A percentile compares a stretch with the other conserved stretches of the same genome.
phyloP scores from a whole-genome alignment of 83 land plant species.

The Isoetes engelmannii region DNA sequence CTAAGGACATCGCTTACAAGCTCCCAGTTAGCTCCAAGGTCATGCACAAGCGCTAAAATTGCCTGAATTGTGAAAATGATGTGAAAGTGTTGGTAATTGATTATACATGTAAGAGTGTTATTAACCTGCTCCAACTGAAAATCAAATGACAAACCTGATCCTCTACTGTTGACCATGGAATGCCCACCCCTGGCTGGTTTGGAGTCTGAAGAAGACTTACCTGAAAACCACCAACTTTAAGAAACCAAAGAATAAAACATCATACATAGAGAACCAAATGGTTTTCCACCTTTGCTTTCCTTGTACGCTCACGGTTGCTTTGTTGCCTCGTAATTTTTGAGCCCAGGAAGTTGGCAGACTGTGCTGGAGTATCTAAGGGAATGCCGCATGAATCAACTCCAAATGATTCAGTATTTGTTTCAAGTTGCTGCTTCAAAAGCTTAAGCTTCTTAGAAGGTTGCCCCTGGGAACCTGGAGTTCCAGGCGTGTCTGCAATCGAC shows the following conservation, averaged over 20 bases:
- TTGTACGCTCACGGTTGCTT: constrained; percentile 57
- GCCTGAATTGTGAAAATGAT: constrained; percentile 42
- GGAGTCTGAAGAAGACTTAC: constrained; percentile 28
- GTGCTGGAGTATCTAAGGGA: not conserved
- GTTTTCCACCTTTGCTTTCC: constrained; percentile 49
- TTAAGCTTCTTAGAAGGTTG: constrained; percentile 54
- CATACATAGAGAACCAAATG: not conserved
- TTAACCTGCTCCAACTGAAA: not conserved
- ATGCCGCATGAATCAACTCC: not conserved
- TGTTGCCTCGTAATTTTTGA: constrained; percentile 52
- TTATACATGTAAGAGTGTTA: constrained; percentile 2
- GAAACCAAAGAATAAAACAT: not conserved
- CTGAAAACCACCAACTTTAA: not conserved
- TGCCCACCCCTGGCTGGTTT: constrained; percentile 55
- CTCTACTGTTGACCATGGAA: constrained; percentile 78
- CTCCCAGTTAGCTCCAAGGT: constrained; percentile 96
- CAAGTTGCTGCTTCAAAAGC: constrained; percentile 47
- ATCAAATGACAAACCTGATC: constrained; percentile 60
- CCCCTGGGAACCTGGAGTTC: constrained; percentile 27
- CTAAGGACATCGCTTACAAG: constrained; percentile 88
- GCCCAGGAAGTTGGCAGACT: constrained; percentile 13
- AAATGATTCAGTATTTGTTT: constrained; percentile 36
- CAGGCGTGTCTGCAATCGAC: constrained; percentile 21
- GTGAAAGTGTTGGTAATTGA: not conserved
- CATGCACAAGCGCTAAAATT: constrained; percentile 94